These are phyloP conservation scores for Phaeosphaeriaceae sp. DNA, from an alignment of 2,329 filamentous ascomycete genomes.

Conservation along the genomic window DNA sequence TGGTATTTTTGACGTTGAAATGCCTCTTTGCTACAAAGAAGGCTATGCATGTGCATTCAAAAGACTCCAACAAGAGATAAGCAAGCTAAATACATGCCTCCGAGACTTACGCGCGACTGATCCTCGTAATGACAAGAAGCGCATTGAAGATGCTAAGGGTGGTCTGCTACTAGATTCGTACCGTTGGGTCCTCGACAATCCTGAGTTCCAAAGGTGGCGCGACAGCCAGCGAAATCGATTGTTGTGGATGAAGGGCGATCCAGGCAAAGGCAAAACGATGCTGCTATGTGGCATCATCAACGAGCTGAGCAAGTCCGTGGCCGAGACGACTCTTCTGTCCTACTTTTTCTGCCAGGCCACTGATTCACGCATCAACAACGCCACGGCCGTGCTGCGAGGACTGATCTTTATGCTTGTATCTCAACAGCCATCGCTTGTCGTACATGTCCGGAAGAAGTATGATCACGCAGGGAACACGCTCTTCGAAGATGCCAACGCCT, in stretches of 20 bases:
- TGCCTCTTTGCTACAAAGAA: constrained; percentile 8
- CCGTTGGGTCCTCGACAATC: not conserved
- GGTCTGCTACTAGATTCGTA: not conserved
- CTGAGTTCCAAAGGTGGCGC: not conserved
- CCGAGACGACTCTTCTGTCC: not conserved
- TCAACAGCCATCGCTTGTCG: not conserved
- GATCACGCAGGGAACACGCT: not conserved
- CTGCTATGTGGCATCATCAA: not conserved
- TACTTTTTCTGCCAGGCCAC: not conserved
- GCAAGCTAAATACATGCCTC: not conserved
- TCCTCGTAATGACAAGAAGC: not conserved
- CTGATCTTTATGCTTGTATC: not conserved
- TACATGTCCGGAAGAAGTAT: not conserved
- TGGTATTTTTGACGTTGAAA: constrained; percentile 11
- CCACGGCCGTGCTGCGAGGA: not conserved
- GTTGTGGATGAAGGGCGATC: constrained; percentile 1
- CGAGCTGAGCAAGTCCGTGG: not conserved
- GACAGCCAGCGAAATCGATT: not conserved
- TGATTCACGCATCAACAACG: not conserved
- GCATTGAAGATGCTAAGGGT: not conserved
- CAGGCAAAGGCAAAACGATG: constrained; percentile 1
- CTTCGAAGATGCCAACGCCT: constrained; percentile 41
- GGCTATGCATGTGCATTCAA: constrained; percentile 10
- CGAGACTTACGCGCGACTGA: not conserved
- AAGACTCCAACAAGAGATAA: constrained; percentile 4